Evolutionary conservation across 495 filamentous ascomycete species (phyloP).

Genomic region (Neohortaea acidophila): DNA sequence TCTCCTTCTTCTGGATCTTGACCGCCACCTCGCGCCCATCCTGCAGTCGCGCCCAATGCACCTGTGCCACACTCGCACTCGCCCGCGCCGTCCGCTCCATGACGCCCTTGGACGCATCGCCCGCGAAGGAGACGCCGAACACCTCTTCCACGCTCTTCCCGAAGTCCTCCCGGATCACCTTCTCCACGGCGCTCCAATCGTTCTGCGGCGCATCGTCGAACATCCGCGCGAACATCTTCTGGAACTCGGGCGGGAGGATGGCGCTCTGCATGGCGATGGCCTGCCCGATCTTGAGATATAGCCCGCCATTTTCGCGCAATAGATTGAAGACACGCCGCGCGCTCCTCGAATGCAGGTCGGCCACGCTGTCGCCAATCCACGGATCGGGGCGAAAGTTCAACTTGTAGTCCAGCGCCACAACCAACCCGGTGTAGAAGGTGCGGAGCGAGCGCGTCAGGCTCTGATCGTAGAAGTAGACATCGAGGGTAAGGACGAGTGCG

Average conservation of each 20-base stretch:
- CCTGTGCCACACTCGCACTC: constrained; percentile 85
- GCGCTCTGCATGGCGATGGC: constrained; percentile 97
- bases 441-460: constrained; percentile 63
- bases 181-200: constrained; percentile 73
- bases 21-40: constrained; percentile 85
- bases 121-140: constrained; percentile 68
- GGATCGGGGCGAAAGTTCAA: constrained; percentile 81
- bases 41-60: constrained; percentile 75
- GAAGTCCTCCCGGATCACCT: constrained; percentile 77
- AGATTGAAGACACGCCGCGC: constrained; percentile 69
- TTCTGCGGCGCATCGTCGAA: constrained; percentile 98
- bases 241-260: constrained; percentile 81
- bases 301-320: constrained; percentile 68
- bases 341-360: constrained; percentile 61
- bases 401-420: constrained; percentile 88
- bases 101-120: constrained; percentile 44
- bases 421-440: constrained; percentile 62
- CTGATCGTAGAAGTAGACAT: constrained; percentile 60
- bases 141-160: constrained; percentile 64
- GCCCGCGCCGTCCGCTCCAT: constrained; percentile 82
- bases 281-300: constrained; percentile 97
- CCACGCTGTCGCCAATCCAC: constrained; percentile 47
- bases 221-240: constrained; percentile 88
- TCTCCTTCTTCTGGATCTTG: constrained; percentile 94
- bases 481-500: constrained; percentile 48